Evolutionary conservation across 176 grass and related monocot genomes (phyloP), one percentile per base, ranked within the genome.

Genomic region (Oryza officinalis): DNA sequence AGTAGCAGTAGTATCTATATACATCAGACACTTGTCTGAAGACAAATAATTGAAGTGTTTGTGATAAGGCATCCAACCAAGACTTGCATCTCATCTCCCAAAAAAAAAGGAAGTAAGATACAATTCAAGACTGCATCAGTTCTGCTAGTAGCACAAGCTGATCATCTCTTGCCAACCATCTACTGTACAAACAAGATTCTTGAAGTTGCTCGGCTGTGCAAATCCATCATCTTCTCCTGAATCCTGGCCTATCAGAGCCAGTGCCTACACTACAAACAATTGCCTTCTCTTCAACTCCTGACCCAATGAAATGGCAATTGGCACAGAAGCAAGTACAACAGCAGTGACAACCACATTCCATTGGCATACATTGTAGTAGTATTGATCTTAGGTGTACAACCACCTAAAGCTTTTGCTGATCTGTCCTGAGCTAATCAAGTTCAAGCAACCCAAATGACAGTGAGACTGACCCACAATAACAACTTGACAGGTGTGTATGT

Each of bases 321-420:
- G 76, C 12, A 17, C 22, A 85, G 26, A 72, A 66, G 27, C 25
- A 81, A 44, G 63, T 7, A 28, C 52, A 71, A 3, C 3, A 37
- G 49, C 13, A 33, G 61, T 67, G 78, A 15, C 75, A 88, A 25
- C 73, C 31, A 77, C 44, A 71, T 59, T 13, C 10, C 37, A 41
- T 45, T 74, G 68, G 76, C n/a, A 37, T 69, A 64, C 68, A 14
- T 33, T 30, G 27, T 41, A 41, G 40, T 31, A 20, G 18, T 28
- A 57, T 15, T 76, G 61, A 10, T 50, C 41, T 76, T 26, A 73
- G 67, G 63, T 82, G 71, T 87, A 27, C 65, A 28, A 64, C 63
- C 43, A 81, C 46, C 68, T 83, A 90, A 90, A 83, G 67, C 79
- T 49, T 12, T 13, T 79, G 74, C 68, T 74, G 79, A 73, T 40